Evolutionary conservation across 2,329 filamentous ascomycete species (phyloP).

Genomic region (Orbilia quercus): DNA sequence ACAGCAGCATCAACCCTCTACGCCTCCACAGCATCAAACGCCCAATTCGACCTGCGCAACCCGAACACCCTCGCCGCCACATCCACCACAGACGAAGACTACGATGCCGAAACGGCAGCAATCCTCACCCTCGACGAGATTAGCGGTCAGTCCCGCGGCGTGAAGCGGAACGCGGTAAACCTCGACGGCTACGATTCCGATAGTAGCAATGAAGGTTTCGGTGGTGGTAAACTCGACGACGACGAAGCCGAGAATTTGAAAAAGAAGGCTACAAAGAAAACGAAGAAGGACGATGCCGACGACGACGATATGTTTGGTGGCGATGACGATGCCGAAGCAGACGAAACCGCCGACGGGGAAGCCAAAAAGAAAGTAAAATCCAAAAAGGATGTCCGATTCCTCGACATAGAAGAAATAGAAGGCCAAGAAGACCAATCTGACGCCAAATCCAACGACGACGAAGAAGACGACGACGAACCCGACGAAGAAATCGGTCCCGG

Average conservation of each 20-base stretch:
- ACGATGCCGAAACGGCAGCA: constrained; percentile 67
- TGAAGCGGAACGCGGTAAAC: constrained; percentile 93
- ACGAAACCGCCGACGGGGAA: constrained; percentile 66
- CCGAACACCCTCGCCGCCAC: constrained; percentile 88
- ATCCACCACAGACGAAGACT: constrained; percentile 72
- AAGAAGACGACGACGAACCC: constrained; percentile 74
- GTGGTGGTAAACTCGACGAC: constrained; percentile 74
- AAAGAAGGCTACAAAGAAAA: constrained; percentile 58
- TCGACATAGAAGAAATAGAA: constrained; percentile 75
- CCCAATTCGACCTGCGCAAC: constrained; percentile 88
- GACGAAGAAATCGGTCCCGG: constrained; percentile 92
- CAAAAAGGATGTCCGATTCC: constrained; percentile 72
- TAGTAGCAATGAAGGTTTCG: constrained; percentile 84
- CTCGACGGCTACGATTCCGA: constrained; percentile 97
- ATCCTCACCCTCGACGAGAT: constrained; percentile 93
- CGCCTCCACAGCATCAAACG: constrained; percentile 56
- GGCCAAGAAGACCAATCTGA: constrained; percentile 75
- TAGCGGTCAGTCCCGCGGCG: constrained; percentile 75
- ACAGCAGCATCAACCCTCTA: constrained; percentile 40
- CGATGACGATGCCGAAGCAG: constrained; percentile 68
- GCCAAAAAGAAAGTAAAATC: constrained; percentile 15
- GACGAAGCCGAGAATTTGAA: constrained; percentile 63
- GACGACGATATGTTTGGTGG: constrained; percentile 64
- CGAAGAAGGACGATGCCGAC: constrained; percentile 69
- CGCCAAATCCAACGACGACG: constrained; percentile 68